phyloP scores from a whole-genome alignment of 331 rosid genomes.

The Phaseolus coccineus region DNA sequence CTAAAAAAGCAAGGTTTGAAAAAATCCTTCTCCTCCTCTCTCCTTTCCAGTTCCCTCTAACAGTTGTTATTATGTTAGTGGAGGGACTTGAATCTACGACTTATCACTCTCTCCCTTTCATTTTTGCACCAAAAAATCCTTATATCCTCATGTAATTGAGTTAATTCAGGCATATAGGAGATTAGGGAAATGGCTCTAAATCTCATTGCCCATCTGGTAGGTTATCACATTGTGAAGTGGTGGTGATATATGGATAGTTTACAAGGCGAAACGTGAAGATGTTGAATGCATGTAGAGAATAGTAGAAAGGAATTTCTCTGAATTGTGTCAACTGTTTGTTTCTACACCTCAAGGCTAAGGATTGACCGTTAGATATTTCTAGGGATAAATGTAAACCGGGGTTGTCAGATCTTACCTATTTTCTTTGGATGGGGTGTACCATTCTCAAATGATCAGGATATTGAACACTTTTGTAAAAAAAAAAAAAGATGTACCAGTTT shows the following conservation, averaged over 20 bases:
- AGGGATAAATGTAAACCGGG: background rate
- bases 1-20: too few relatives aligned
- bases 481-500: background rate
- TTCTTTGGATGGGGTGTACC: background rate
- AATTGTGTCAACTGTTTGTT: background rate
- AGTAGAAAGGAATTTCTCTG: background rate
- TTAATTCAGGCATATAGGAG: background rate
- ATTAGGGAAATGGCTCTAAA: background rate
- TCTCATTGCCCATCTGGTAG: background rate
- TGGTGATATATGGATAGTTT: background rate
- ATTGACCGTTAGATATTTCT: background rate
- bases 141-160: background rate
- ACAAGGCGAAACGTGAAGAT: background rate
- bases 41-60: too few relatives aligned
- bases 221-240: background rate
- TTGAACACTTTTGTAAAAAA: background rate
- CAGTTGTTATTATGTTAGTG: too few relatives aligned
- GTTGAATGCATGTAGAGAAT: background rate
- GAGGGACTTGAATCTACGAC: too few relatives aligned
- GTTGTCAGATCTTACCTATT: background rate
- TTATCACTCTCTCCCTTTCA: too few relatives aligned
- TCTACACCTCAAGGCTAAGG: background rate
- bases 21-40: too few relatives aligned
- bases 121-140: too few relatives aligned
- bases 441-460: background rate